Evolutionary conservation across 805 yeast species (phyloP).

Genomic region (Candida corydali): DNA sequence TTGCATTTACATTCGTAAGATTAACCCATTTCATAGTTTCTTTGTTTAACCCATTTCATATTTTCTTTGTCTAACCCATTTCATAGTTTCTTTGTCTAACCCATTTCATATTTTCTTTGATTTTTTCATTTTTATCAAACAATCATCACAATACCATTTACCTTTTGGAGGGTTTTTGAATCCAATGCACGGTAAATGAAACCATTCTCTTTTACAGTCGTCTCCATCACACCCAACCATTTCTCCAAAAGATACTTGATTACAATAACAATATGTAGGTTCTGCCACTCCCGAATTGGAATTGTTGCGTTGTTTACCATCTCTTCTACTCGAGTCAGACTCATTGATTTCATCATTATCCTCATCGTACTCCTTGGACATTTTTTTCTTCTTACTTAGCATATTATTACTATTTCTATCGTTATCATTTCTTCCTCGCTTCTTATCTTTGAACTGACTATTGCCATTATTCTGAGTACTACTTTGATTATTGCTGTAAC

Average conservation of each 20-base stretch:
- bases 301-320: not conserved
- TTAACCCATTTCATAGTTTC: too few relatives aligned
- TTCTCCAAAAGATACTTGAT: constrained; percentile 95
- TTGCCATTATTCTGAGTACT: too few relatives aligned
- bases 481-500: too few relatives aligned
- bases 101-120: constrained; percentile 1
- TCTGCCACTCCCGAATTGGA: constrained; percentile 31
- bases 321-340: not conserved
- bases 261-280: constrained; percentile 92
- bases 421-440: constrained; percentile 11
- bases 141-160: constrained; percentile 41
- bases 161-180: constrained; percentile 76
- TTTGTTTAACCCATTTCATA: too few relatives aligned
- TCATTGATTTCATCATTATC: constrained; percentile 7
- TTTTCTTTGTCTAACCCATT: too few relatives aligned
- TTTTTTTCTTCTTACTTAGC: not conserved
- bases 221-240: constrained; percentile 99
- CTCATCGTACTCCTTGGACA: constrained; percentile 10
- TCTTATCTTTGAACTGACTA: constrained; percentile 2
- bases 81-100: too few relatives aligned
- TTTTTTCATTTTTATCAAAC: constrained; percentile 10
- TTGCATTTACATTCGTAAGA: too few relatives aligned
- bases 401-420: constrained; percentile 13
- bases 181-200: constrained; percentile 91
- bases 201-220: constrained; percentile 90